These are phyloP conservation scores for Erigeron philadelphicus DNA, from an alignment of 140 eudicot genomes.

Conservation along the genomic window DNA sequence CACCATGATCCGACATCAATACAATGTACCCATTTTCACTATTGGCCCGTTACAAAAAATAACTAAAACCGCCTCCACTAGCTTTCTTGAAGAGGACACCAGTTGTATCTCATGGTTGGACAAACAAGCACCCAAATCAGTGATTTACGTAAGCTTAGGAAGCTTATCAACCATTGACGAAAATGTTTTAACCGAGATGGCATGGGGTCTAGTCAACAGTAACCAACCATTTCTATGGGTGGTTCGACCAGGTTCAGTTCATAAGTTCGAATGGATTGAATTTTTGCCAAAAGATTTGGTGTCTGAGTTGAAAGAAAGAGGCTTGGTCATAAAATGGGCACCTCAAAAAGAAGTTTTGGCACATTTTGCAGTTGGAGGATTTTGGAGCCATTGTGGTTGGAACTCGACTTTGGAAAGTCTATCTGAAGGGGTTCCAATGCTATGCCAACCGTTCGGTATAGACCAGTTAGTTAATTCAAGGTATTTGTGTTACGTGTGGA, in stretches of 20 bases:
- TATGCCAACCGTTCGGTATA: constrained; percentile 1
- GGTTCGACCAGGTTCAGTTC: constrained; percentile 13
- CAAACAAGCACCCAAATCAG: constrained; percentile 27
- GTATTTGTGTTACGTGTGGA: constrained; percentile 25
- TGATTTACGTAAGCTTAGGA: constrained; percentile 23
- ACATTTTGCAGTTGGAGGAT: constrained; percentile 21
- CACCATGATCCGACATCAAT: constrained; percentile 18
- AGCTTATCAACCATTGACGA: constrained; percentile 6
- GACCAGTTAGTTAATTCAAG: constrained; percentile 24
- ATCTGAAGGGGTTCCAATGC: constrained; percentile 23
- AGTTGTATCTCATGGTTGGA: constrained; percentile 31
- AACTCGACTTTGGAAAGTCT: constrained; percentile 26
- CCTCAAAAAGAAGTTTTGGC: constrained; percentile 16
- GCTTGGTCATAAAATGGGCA: constrained; percentile 25
- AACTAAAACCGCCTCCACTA: constrained; percentile 30
- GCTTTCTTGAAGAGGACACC: constrained; percentile 28
- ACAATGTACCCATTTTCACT: constrained; percentile 24
- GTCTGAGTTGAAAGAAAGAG: background rate
- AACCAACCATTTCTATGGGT: constrained; percentile 20
- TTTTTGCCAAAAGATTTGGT: constrained; percentile 15
- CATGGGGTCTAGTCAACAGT: constrained; percentile 23
- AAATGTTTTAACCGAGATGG: constrained; percentile 11
- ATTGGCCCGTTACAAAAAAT: constrained; percentile 32
- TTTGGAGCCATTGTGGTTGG: constrained; percentile 34
- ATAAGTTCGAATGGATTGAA: constrained; percentile 22